Percentiles rank a stretch among this genome's conserved stretches.
phyloP scores from a whole-genome alignment of 2,329 filamentous ascomycete genomes.

The Aspergillus awamori region DNA sequence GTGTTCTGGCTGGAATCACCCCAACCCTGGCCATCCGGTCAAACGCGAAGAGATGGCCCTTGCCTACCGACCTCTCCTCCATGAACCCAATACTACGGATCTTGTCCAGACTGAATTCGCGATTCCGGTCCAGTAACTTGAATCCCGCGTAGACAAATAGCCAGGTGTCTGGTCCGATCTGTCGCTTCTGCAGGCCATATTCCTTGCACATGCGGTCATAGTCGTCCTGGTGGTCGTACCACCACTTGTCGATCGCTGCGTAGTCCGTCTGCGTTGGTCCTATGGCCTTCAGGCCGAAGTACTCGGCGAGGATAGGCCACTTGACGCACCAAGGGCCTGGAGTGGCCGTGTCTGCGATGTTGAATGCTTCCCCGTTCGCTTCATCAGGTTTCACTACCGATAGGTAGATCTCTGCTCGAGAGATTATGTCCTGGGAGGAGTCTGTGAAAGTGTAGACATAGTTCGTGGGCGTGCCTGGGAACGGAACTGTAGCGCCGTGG shows the following conservation, averaged over 20 bases:
- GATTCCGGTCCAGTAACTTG: constrained; percentile 21
- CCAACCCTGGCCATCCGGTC: constrained; percentile 13
- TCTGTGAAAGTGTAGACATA: constrained; percentile 41
- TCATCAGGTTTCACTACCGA: constrained; percentile 24
- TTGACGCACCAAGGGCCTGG: constrained; percentile 18
- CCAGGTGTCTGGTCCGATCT: constrained; percentile 19
- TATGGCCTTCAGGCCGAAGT: constrained; percentile 26
- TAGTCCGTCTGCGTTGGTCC: constrained; percentile 14
- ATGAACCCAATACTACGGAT: constrained; percentile 27
- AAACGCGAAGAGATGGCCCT: constrained; percentile 22
- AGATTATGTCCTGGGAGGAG: constrained; percentile 39
- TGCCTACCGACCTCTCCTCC: constrained; percentile 23
- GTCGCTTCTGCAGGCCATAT: constrained; percentile 20
- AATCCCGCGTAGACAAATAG: constrained; percentile 21
- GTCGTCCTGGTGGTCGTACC: constrained; percentile 21
- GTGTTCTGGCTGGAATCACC: constrained; percentile 5
- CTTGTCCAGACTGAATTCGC: constrained; percentile 28
- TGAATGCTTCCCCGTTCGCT: constrained; percentile 27
- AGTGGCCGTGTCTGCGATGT: constrained; percentile 28
- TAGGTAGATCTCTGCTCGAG: constrained; percentile 28
- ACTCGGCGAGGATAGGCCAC: constrained; percentile 25
- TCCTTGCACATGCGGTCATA: constrained; percentile 26
- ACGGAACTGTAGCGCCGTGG: constrained; percentile 36
- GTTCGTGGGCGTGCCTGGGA: constrained; percentile 41
- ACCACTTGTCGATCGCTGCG: constrained; percentile 25